Base-by-base conservation (phyloP, 805 yeast species). In the Nakazawaea ambrosiae region DNA sequence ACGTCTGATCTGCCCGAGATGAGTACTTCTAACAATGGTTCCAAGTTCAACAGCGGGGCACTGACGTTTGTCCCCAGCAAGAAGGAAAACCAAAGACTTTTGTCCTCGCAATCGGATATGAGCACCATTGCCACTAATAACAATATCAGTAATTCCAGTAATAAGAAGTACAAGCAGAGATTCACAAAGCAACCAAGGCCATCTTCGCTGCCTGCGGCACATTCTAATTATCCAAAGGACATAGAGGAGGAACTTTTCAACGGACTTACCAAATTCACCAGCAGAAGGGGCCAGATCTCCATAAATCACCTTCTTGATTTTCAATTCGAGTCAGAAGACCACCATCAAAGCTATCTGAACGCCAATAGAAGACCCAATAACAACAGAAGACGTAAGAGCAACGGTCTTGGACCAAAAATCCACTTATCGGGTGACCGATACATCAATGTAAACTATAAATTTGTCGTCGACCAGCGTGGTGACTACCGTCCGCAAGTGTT, bases 381-480 rank as follows among this genome's bases (percentile, higher is more conserved):
- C 14, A 46, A 41, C 24, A 50, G 57, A 42, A 50, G 55, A 30
- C 48, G 57, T 23, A 47, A 48, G 25, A 48, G 50, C n/a, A 44
- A 51, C 24, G 48, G 53, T 4, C 62, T 57, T 15, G 57, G 57
- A 2, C 45, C 46, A 12, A 60, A 54, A 36, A 55, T 77, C 5
- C 75, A 70, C 42, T 55, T 83, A 14, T 67, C 68, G 4, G 90
- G 90, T 0, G 73, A 78, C 60, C 63, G 73, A 3, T 83, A 76
- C 47, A 80, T 87, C 41, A 92, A 90, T 53, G 90, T 88, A 16
- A 81, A 83, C 54, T 89, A 81, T 54, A 75, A 86, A 47, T 82
- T 92, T 49, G 72, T 90, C 15, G 83, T 90, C n/a, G 83, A 85
- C 48, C 66, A 73, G 34, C 54, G 76, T 28, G 65, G 69, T 27